A percentile compares a stretch with the other conserved stretches of the same genome.
Evolutionary conservation across 371 early-diverging fungal genomes (phyloP).

Genomic region (Lichtheimia ramosa): DNA sequence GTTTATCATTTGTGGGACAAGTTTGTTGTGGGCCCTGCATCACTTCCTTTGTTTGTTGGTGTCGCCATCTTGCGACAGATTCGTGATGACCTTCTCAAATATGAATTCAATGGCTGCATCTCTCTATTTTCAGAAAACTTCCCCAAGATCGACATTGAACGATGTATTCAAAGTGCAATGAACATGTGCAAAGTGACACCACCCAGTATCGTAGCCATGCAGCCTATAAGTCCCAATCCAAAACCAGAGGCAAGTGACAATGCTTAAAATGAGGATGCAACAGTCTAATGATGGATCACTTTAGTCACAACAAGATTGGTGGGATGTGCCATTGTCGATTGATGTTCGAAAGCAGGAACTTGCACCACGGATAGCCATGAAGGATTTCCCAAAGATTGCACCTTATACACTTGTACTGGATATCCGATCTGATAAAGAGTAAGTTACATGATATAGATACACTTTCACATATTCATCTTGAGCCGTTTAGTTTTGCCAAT

Average conservation of each 20-base stretch:
- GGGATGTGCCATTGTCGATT: slow-evolving; percentile 56
- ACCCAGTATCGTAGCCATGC: slow-evolving; percentile 37
- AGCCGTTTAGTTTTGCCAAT: slow-evolving; percentile 44
- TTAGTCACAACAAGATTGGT: slow-evolving; percentile 40
- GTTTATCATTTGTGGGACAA: slow-evolving; percentile 82
- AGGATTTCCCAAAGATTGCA: slow-evolving; percentile 51
- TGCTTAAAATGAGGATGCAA: neutral
- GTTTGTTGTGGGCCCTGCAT: slow-evolving; percentile 63
- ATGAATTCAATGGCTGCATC: slow-evolving; percentile 70
- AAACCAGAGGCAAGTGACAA: neutral
- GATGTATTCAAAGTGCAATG: slow-evolving; percentile 65
- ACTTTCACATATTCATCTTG: neutral
- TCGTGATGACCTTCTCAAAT: slow-evolving; percentile 51
- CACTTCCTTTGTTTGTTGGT: slow-evolving; percentile 69
- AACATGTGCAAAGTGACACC: slow-evolving; percentile 74
- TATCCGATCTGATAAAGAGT: slow-evolving; percentile 62
- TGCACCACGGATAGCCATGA: slow-evolving; percentile 56
- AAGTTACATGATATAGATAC: slow-evolving; percentile 18
- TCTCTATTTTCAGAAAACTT: slow-evolving; percentile 65
- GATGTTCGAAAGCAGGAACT: slow-evolving; percentile 58
- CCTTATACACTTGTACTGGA: slow-evolving; percentile 60
- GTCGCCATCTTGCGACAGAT: slow-evolving; percentile 72
- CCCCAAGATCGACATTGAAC: slow-evolving; percentile 73
- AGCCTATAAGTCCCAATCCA: neutral
- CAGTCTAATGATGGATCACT: neutral